Conservation (phyloP, 371 early-diverging fungal genomes). For the Saksenaea oblongispora region DNA sequence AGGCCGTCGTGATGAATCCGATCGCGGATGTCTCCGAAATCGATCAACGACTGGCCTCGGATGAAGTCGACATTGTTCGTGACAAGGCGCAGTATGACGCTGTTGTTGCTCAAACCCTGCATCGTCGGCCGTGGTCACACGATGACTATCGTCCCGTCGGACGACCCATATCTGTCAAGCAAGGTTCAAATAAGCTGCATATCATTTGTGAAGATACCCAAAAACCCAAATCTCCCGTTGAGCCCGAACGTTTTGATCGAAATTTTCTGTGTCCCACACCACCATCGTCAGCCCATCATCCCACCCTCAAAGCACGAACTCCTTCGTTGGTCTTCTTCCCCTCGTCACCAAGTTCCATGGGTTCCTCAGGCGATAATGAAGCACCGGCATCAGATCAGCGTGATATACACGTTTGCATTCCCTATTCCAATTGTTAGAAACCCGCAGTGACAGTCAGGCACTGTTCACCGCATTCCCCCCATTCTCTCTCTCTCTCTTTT, state of each 20-base stretch:
- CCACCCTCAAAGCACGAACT: constrained; percentile 16
- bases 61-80: constrained; percentile 20
- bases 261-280: constrained; percentile 15
- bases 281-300: constrained; percentile 13
- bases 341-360: constrained; percentile 43
- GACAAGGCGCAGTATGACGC: constrained; percentile 41
- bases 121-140: constrained; percentile 25
- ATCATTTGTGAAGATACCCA: constrained; percentile 19
- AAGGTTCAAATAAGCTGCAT: not conserved
- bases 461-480: not conserved
- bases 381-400: not conserved
- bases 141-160: not conserved
- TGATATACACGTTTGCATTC: constrained; percentile 3
- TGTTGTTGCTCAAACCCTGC: constrained; percentile 28
- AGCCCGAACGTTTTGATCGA: constrained; percentile 12
- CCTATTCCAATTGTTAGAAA: not conserved
- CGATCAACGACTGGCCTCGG: constrained; percentile 1
- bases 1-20: constrained; percentile 10
- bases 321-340: constrained; percentile 39
- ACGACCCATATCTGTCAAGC: not conserved
- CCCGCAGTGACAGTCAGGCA: not conserved
- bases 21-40: constrained; percentile 15
- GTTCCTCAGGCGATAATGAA: constrained; percentile 17
- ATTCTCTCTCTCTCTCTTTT: constrained; percentile 10
- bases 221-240: not conserved